phyloP scores from a whole-genome alignment of 805 yeast species.

The Suhomyces emberorum region DNA sequence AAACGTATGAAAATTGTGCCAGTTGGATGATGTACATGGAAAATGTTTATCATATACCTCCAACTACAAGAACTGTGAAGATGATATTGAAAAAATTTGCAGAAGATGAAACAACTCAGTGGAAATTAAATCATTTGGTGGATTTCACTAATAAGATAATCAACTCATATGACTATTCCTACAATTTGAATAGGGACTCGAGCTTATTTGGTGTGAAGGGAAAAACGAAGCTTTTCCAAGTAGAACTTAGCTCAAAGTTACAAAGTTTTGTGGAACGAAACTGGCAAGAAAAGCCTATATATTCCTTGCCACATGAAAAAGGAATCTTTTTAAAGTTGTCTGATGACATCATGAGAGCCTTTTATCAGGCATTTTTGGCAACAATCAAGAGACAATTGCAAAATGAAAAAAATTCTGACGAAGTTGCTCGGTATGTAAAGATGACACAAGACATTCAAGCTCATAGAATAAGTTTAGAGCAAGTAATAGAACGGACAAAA shows the following conservation, averaged over 20 bases:
- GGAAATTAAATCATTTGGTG: constrained; percentile 10
- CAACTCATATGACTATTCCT: constrained; percentile 12
- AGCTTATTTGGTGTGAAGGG: constrained; percentile 1
- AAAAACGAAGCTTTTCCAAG: constrained; percentile 4
- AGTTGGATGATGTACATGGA: constrained; percentile 18
- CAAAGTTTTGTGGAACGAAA: constrained; percentile 13
- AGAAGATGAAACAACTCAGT: constrained; percentile 4
- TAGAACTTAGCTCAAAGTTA: constrained; percentile 12
- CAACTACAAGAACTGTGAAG: constrained; percentile 29
- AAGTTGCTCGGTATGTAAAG: no score
- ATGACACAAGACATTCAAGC: constrained; percentile 1
- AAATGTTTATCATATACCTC: constrained; percentile 22
- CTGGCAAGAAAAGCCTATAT: constrained; percentile 3
- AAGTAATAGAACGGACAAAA: constrained; percentile 6
- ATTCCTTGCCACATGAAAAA: constrained; percentile 6
- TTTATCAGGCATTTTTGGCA: constrained; percentile 14
- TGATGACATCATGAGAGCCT: constrained; percentile 14
- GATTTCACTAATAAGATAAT: constrained; percentile 14
- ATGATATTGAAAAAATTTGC: constrained; percentile 13
- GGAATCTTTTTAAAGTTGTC: constrained; percentile 22
- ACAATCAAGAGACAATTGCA: constrained; percentile 5
- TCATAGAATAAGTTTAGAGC: constrained; percentile 6
- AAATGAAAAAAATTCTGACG: neutral
- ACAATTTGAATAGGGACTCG: constrained; percentile 9
- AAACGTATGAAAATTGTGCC: neutral